phyloP scores from a whole-genome alignment of 2,329 filamentous ascomycete species.

The Diaporthe vaccinii region DNA sequence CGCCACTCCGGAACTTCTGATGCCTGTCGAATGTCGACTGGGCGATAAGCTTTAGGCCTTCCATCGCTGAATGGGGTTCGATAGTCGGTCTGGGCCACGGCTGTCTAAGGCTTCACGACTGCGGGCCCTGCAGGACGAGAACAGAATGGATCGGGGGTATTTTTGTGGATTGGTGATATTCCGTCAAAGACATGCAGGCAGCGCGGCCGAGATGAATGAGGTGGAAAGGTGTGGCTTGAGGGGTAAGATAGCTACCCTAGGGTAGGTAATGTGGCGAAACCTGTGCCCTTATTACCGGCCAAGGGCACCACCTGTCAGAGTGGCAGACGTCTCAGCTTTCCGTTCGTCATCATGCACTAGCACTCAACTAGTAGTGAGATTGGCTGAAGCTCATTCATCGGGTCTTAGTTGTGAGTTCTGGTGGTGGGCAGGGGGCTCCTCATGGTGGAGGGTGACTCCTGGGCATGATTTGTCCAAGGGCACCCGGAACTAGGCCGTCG shows the following conservation, averaged over 20 bases:
- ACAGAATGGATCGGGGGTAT: background rate
- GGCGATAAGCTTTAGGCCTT: constrained; percentile 39
- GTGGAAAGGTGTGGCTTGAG: constrained; percentile 37
- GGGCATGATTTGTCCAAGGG: constrained; percentile 22
- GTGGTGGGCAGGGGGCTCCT: constrained; percentile 12
- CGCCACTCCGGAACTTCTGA: constrained; percentile 38
- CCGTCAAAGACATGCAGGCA: constrained; percentile 4
- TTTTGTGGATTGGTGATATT: constrained; percentile 6
- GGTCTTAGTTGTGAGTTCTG: background rate
- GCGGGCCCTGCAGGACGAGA: constrained; percentile 27
- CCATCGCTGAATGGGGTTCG: constrained; percentile 26
- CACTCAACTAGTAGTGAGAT: constrained; percentile 7
- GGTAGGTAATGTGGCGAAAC: constrained; percentile 38
- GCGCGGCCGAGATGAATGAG: constrained; percentile 2
- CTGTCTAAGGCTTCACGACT: background rate
- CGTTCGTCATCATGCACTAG: constrained; percentile 40
- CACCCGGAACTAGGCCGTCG: background rate
- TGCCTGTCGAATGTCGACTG: constrained; percentile 41
- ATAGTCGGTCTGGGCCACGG: background rate
- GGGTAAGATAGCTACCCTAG: constrained; percentile 3
- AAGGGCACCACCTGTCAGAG: constrained; percentile 11
- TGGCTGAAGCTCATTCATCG: constrained; percentile 30
- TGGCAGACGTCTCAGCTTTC: constrained; percentile 24
- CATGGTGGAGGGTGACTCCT: constrained; percentile 29
- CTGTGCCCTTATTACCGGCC: background rate